Evolutionary conservation across 2,329 filamentous ascomycete species (phyloP), one percentile per base, ranked within the genome.

Genomic region (Tolypocladium tropicale): DNA sequence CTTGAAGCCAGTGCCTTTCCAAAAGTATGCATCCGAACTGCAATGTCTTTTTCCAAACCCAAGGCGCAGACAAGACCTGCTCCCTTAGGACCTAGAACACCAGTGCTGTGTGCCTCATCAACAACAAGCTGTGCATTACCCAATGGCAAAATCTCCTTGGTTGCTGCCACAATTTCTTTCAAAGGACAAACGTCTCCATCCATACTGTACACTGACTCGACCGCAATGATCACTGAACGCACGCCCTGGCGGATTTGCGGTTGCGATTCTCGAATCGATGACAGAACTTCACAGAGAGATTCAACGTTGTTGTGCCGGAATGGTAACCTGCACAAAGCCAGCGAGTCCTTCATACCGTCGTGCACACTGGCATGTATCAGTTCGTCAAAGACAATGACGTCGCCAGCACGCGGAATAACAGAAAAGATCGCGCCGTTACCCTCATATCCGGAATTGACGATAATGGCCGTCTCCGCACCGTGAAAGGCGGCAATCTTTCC

Each of bases 401-500:
- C 79, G 0, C 75, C 77, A 0, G 71, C 70, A 52, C 76, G 74
- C 0, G 78, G 78, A 14, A 82, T 65, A 46, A 72, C 72, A 0
- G 74, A 68, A n/a, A 76, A 74, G 21, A 81, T 72, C 6, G 75
- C 78, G 2, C 73, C 66, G 60, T 82, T 82, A 28, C 76, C 79
- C 58, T 79, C 76, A 57, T 72, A 82, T 1, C 77, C 79, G 0
- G 77, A 86, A 56, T 83, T 83, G 63, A 84, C 81, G 0, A 89
- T 67, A 0, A 88, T 68, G 0, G 76, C 84, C 2, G 73, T 69
- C 3, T 78, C 73, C 0, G 83, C 81, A 28, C 75, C 67, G 63
- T 88, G 84, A 63, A 88, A 87, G 0, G 58, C 60, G 0, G 84
- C 80, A 56, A 88, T 80, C 61, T 88, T 84, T 1, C 85, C 69